Evolutionary conservation across 306 rosid species (phyloP).

Genomic region (Spatholobus suberectus): DNA sequence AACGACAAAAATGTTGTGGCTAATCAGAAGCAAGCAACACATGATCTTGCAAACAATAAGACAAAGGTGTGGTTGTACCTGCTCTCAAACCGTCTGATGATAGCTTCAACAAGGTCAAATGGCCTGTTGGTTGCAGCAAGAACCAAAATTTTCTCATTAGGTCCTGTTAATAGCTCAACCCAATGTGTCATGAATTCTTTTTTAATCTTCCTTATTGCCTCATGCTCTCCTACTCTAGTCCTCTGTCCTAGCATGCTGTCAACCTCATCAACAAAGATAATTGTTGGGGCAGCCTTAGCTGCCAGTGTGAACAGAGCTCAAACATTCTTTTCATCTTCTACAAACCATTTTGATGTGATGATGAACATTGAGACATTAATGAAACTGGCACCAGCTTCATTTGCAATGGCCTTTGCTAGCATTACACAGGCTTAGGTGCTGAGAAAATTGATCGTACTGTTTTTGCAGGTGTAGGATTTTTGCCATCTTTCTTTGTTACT

Average conservation of each 20-base stretch:
- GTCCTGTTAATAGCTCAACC: slow-evolving; percentile 79
- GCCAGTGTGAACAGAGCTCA: slow-evolving; percentile 82
- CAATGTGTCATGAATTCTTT: slow-evolving; percentile 87
- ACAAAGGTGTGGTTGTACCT: slow-evolving; percentile 50
- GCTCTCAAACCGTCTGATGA: slow-evolving; percentile 82
- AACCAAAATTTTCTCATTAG: slow-evolving; percentile 67
- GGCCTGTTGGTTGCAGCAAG: slow-evolving; percentile 94
- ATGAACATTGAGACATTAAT: slow-evolving; percentile 85
- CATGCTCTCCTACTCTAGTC: slow-evolving; percentile 82
- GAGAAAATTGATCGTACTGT: slow-evolving; percentile 55
- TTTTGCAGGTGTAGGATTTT: slow-evolving; percentile 68
- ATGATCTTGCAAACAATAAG: slow-evolving; percentile 15
- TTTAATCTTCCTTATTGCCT: slow-evolving; percentile 80
- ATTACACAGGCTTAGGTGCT: slow-evolving; percentile 36
- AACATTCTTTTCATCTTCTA: slow-evolving; percentile 80
- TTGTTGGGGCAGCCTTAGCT: slow-evolving; percentile 82
- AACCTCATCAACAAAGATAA: slow-evolving; percentile 83
- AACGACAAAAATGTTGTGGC: slow-evolving; percentile 6
- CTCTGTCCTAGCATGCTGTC: slow-evolving; percentile 92
- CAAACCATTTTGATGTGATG: slow-evolving; percentile 77
- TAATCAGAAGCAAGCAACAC: slow-evolving; percentile 4
- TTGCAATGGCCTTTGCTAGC: slow-evolving; percentile 61
- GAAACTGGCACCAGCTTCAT: slow-evolving; percentile 87
- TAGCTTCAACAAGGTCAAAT: slow-evolving; percentile 89
- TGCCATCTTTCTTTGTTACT: slow-evolving; percentile 70